These are phyloP conservation scores for Misopates orontium DNA, from an alignment of 257 asterid genomes.

Conservation along the genomic window DNA sequence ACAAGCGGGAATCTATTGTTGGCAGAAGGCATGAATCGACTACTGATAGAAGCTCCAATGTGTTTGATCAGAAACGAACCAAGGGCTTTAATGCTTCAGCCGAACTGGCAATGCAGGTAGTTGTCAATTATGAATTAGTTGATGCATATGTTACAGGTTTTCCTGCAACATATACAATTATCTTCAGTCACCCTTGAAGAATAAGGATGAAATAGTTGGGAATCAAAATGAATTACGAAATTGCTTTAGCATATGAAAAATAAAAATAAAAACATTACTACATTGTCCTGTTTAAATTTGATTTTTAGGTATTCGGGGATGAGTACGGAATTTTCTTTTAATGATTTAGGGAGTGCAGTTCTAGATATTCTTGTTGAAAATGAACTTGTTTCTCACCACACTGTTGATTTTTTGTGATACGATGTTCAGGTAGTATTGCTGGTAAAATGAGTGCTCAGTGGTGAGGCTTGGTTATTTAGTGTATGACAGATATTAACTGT, in stretches of 20 bases:
- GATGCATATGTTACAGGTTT: not conserved
- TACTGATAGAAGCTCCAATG: slow-evolving; percentile 59
- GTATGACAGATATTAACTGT: not conserved
- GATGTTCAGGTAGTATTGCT: not conserved
- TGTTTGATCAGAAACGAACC: slow-evolving; percentile 60
- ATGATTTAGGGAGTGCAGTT: not conserved
- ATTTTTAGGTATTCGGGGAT: not conserved
- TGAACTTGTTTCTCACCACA: not conserved
- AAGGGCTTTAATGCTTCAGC: slow-evolving; percentile 47
- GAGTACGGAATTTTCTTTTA: not conserved
- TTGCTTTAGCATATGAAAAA: not conserved
- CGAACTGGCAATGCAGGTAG: slow-evolving; percentile 54
- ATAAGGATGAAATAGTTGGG: not conserved
- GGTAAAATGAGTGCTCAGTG: not conserved
- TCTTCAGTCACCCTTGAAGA: not conserved
- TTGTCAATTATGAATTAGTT: slow-evolving; percentile 9
- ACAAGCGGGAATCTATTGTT: slow-evolving; percentile 63
- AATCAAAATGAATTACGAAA: not conserved
- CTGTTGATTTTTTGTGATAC: not conserved
- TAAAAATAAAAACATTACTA: not conserved
- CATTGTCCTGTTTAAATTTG: not conserved
- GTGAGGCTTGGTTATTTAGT: no score
- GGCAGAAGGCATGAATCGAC: slow-evolving; percentile 69
- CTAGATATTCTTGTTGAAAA: not conserved
- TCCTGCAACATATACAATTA: not conserved